Conservation (phyloP, 768 basidiomycete species). For the Suillus occidentalis region DNA sequence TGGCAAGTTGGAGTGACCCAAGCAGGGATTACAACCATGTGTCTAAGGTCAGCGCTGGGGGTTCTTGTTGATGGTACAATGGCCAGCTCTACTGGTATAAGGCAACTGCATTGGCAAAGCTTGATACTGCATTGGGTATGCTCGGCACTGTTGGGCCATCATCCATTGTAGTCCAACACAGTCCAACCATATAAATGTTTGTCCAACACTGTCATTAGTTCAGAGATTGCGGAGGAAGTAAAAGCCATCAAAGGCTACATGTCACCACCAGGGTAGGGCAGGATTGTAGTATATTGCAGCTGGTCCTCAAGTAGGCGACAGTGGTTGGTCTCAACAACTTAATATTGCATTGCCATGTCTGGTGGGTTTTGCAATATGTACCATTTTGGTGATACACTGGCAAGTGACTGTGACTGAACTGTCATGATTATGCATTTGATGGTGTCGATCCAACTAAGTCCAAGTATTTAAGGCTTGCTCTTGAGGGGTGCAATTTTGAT, state of each 20-base stretch:
- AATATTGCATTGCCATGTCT: not conserved
- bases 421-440: not conserved
- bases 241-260: not conserved
- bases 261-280: not conserved
- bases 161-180: too few relatives aligned
- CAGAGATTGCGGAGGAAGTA: not conserved
- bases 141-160: too few relatives aligned
- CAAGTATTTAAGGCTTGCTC: too few relatives aligned
- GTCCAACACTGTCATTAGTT: not conserved
- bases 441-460: not conserved
- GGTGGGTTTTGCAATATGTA: not conserved
- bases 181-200: too few relatives aligned
- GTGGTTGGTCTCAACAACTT: not conserved
- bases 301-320: not conserved
- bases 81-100: too few relatives aligned
- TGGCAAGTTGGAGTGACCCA: not conserved
- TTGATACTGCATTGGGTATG: too few relatives aligned
- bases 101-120: too few relatives aligned
- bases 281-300: not conserved
- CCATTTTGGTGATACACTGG: not conserved
- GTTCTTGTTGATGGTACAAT: not conserved
- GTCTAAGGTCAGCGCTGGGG: not conserved
- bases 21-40: not conserved
- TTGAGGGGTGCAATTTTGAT: too few relatives aligned
- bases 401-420: too few relatives aligned